Base-by-base conservation (phyloP, 352 stramenopile genomes). In the Poterioochromonas sp. region DNA sequence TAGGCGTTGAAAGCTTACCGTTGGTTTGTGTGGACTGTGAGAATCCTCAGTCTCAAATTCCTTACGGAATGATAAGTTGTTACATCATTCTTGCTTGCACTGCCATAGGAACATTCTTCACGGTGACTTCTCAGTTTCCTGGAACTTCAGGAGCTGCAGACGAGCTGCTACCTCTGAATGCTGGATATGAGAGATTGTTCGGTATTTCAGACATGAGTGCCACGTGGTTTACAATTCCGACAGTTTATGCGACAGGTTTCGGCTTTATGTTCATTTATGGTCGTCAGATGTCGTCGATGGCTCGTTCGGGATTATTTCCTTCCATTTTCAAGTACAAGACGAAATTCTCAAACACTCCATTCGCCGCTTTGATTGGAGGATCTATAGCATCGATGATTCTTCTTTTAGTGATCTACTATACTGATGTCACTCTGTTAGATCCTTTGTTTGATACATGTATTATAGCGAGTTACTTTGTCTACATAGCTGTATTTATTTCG, bases 241-340 rank as follows among this genome's bases (percentile, higher is more conserved):
- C 18, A 51, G 5, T 51, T 51, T 51, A 20, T 18, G 18, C 5
- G 8, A 29, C 62, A 44, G 62, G 2, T 1, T 47, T 44, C 32
- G 62, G 62, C 11, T 44, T 44, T 29, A 71, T 71, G 62, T 71
- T 47, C 41, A 29, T 15, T 47, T 71, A 47, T 44, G 34, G 62
- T 47, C 39, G 39, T n/a, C 62, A 71, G 26, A 22, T 71, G 20
- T 29, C 3, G 1, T 8, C 62, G 5, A 47, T 71, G 62, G 62
- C 62, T 41, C 1, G 3, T 15, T 71, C 62, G 15, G 62, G 62
- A 43, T 29, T 71, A 26, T 29, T 71, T 41, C 62, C 15, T 29
- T 26, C 11, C 2, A 15, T 29, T 3, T 43, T 71, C 1, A 5
- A 51, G 43, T 20, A 51, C 5, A 20, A 12, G 8, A 22, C 8